phyloP scores from a whole-genome alignment of 345 rosid species.

The Eucalyptus guilfoylei region DNA sequence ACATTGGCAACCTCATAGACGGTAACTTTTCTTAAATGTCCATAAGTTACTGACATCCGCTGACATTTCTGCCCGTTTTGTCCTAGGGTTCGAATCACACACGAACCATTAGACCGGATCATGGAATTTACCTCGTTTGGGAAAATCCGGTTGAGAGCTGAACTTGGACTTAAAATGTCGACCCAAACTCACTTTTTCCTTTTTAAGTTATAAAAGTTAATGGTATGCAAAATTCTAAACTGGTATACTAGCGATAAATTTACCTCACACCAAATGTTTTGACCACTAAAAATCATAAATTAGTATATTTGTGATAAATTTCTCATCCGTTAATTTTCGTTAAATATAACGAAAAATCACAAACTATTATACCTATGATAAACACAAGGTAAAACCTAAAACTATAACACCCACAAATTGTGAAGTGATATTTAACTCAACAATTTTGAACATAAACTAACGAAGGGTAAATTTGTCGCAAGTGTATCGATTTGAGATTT shows the following conservation, averaged over 20 bases:
- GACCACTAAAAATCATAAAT: too few relatives aligned
- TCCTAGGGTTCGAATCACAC: neutral
- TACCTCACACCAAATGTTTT: too few relatives aligned
- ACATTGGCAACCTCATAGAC: neutral
- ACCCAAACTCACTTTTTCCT: neutral
- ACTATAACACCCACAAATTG: too few relatives aligned
- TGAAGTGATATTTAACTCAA: too few relatives aligned
- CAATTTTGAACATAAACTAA: too few relatives aligned
- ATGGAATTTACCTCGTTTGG: neutral
- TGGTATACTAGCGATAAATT: rapidly evolving
- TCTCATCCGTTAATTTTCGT: rapidly evolving
- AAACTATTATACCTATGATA: rapidly evolving
- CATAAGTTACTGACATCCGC: neutral
- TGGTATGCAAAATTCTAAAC: rapidly evolving
- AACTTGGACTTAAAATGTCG: neutral
- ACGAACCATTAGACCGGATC: neutral
- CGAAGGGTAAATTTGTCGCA: rapidly evolving
- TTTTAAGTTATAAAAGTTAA: too few relatives aligned
- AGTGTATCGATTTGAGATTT: too few relatives aligned
- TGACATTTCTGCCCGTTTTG: too few relatives aligned
- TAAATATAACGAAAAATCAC: too few relatives aligned
- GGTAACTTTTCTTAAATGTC: neutral
- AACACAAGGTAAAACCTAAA: too few relatives aligned
- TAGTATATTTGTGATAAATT: too few relatives aligned
- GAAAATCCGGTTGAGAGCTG: too few relatives aligned